phyloP scores from a whole-genome alignment of 352 stramenopile genomes.

The Elongisporangium anandrum region DNA sequence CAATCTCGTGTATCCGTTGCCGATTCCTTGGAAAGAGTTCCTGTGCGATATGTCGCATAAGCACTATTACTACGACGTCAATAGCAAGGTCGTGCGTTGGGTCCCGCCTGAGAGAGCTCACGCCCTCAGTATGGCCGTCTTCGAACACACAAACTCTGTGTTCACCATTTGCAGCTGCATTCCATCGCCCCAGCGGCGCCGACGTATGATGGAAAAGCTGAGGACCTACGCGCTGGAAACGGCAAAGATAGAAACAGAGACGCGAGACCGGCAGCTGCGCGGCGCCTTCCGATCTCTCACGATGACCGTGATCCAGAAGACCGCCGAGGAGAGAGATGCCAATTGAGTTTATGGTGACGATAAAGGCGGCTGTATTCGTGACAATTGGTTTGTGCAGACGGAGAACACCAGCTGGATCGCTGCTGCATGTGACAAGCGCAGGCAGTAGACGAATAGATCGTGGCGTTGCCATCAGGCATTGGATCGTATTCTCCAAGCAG shows the following conservation, averaged over 20 bases:
- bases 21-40: slow-evolving; percentile 42
- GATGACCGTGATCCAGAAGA: slow-evolving; percentile 7
- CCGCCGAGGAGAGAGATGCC: not conserved
- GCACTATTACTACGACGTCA: slow-evolving; percentile 48
- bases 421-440: not conserved
- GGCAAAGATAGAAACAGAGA: slow-evolving; percentile 27
- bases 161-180: slow-evolving; percentile 57
- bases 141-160: slow-evolving; percentile 54
- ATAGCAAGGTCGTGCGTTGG: slow-evolving; percentile 37
- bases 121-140: slow-evolving; percentile 38
- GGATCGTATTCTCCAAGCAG: not conserved
- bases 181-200: slow-evolving; percentile 38
- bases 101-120: slow-evolving; percentile 26
- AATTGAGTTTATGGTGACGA: not conserved
- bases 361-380: no score
- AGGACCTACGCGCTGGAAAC: slow-evolving; percentile 36
- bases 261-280: slow-evolving; percentile 39
- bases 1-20: slow-evolving; percentile 25
- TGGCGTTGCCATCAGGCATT: not conserved
- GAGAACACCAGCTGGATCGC: not conserved
- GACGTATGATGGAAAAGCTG: slow-evolving; percentile 55
- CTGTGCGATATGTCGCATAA: slow-evolving; percentile 37
- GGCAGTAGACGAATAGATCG: not conserved
- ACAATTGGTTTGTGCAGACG: no score
- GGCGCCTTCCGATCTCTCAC: slow-evolving; percentile 45